Conservation (phyloP, 495 filamentous ascomycete species). For the Evansstolkia leycettana region DNA sequence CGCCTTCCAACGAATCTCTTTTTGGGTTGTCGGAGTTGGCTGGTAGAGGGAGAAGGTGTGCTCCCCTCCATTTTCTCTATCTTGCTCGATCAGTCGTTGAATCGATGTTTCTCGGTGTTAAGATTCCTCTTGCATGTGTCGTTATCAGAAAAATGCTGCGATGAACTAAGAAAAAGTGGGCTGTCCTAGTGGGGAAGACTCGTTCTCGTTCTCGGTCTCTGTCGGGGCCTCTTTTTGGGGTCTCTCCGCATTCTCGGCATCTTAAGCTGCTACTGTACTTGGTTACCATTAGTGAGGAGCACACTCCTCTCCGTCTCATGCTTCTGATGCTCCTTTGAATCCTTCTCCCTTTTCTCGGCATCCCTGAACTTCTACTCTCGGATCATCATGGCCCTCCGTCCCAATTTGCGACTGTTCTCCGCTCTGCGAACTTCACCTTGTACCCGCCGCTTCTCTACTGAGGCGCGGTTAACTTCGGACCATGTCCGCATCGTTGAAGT, state of each 20-base stretch:
- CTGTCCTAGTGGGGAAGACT: no score
- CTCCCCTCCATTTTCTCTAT: not conserved
- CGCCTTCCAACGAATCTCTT: constrained; percentile 71
- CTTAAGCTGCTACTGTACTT: no score
- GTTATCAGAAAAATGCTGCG: not conserved
- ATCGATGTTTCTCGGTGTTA: no score
- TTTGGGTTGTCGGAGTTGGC: constrained; percentile 42
- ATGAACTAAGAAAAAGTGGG: no score
- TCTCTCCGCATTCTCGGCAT: constrained; percentile 13
- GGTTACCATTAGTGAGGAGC: no score
- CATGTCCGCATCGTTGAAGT: constrained; percentile 75
- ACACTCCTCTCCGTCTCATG: constrained; percentile 1
- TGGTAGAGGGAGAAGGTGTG: no score
- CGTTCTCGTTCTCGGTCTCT: not conserved
- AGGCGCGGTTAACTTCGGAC: constrained; percentile 37
- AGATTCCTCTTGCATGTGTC: no score
- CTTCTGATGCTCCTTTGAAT: not conserved
- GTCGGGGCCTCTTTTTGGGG: not conserved
- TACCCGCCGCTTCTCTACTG: constrained; percentile 26
- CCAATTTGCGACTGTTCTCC: constrained; percentile 18
- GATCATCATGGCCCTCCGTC: constrained; percentile 13
- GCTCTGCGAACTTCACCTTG: constrained; percentile 16
- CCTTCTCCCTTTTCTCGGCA: no score
- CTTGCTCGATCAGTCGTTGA: no score
- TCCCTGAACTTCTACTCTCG: no score